Percentiles rank a stretch among this genome's conserved stretches.
phyloP scores from a whole-genome alignment of 2,329 filamentous ascomycete species.

The Raffaelea deltoideospora region DNA sequence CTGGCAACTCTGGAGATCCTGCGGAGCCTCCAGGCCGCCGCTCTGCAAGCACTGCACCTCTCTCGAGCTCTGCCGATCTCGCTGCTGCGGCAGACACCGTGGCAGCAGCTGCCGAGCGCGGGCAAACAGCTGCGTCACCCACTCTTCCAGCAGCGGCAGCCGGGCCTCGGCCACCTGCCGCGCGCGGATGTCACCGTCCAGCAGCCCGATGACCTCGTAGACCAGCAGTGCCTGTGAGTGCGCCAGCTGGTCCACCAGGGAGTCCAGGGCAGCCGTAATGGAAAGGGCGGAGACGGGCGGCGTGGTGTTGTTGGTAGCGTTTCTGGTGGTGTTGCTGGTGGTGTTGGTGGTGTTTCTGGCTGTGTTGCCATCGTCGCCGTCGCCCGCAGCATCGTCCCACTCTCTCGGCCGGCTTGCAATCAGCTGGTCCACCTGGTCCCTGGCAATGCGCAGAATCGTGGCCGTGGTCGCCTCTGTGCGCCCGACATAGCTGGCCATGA shows the following conservation, averaged over 20 bases:
- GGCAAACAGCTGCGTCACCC: conserved; percentile 1
- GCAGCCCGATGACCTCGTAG: conserved; percentile 34
- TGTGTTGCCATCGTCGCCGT: no score
- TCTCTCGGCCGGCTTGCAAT: no score
- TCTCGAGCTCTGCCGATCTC: no score
- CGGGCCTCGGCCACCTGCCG: conserved; percentile 22
- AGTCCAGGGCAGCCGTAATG: no score
- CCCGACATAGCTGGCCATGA: conserved; percentile 10
- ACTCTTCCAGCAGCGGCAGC: conserved; percentile 8
- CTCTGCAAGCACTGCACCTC: no score
- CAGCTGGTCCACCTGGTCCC: conserved; percentile 7
- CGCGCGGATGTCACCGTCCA: conserved; percentile 31
- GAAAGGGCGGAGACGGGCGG: conserved; percentile 1
- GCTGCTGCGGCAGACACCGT: no score
- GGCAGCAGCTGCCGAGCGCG: background rate
- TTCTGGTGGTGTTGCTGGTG: no score
- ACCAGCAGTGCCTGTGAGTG: conserved; percentile 31
- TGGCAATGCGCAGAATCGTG: conserved; percentile 9
- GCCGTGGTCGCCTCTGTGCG: conserved; percentile 6
- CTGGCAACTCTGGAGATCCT: no score
- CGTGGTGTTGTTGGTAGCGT: background rate
- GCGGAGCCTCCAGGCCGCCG: no score
- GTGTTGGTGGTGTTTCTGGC: no score
- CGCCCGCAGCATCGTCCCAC: conserved; percentile 2
- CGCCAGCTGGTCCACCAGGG: conserved; percentile 19